phyloP scores from a whole-genome alignment of 805 yeast genomes.

The Saccharomyces paradoxus region DNA sequence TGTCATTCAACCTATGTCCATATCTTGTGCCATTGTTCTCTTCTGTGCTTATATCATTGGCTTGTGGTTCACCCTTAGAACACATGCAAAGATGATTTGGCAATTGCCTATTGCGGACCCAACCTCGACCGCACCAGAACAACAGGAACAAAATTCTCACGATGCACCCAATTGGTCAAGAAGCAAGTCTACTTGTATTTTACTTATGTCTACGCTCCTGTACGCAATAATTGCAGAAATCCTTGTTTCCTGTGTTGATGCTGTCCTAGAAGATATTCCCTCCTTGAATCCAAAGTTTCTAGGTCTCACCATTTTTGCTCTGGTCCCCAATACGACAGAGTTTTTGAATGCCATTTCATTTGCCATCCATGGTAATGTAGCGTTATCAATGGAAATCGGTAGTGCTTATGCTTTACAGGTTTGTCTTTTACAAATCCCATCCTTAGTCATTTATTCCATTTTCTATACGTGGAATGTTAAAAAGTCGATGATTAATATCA shows the following conservation, averaged over 20 bases:
- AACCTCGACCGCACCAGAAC: constrained; percentile 2
- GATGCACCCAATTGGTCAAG: constrained; percentile 98
- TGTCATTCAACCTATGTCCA: constrained; percentile 74
- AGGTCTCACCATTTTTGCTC: constrained; percentile 89
- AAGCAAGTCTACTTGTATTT: constrained; percentile 69
- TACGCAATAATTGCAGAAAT: constrained; percentile 94
- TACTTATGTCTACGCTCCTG: constrained; percentile 73
- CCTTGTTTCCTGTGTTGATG: constrained; percentile 85
- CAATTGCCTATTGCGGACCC: constrained; percentile 46
- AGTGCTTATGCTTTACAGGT: constrained; percentile 96
- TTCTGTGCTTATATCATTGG: constrained; percentile 85
- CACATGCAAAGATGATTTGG: constrained; percentile 97
- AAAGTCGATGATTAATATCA: constrained; percentile 22
- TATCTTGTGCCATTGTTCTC: constrained; percentile 70
- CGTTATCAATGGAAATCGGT: constrained; percentile 95
- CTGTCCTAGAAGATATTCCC: constrained; percentile 69
- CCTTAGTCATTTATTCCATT: constrained; percentile 72
- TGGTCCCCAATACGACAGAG: constrained; percentile 95
- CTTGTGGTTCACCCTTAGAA: constrained; percentile 82
- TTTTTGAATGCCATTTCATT: constrained; percentile 94
- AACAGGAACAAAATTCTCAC: constrained; percentile 53
- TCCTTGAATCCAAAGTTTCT: constrained; percentile 75
- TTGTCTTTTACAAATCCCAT: constrained; percentile 86
- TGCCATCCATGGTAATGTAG: constrained; percentile 93
- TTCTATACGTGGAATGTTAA: constrained; percentile 35